These are phyloP conservation scores for Elsinoe necatrix DNA, from an alignment of 2,329 filamentous ascomycete species.

Conservation along the genomic window DNA sequence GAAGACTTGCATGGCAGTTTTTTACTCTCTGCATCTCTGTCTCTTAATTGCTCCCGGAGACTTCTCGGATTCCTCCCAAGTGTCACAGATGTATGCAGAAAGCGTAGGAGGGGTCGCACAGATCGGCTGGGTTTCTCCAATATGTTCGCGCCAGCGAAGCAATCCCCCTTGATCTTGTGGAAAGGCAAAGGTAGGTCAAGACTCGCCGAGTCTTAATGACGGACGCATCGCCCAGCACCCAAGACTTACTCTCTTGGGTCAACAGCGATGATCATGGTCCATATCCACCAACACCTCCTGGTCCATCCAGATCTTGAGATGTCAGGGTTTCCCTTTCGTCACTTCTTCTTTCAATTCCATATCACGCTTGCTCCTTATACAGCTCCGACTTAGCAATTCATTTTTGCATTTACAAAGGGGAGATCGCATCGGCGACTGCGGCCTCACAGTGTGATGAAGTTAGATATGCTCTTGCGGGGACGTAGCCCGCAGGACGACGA, in stretches of 20 bases:
- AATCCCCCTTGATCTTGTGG: background rate
- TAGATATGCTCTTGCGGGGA: constrained; percentile 7
- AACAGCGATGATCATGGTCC: constrained; percentile 5
- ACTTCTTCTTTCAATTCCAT: background rate
- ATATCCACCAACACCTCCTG: constrained; percentile 7
- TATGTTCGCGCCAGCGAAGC: background rate
- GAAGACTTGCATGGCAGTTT: background rate
- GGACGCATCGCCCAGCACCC: constrained; percentile 12
- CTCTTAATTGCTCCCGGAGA: background rate
- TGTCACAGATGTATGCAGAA: background rate
- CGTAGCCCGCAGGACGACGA: constrained; percentile 8
- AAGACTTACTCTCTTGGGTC: constrained; percentile 5
- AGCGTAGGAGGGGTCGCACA: background rate
- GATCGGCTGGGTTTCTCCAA: background rate
- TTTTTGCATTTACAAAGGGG: background rate
- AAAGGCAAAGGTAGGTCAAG: constrained; percentile 9
- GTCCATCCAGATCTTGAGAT: background rate
- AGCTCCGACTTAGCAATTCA: background rate
- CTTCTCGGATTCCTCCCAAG: background rate
- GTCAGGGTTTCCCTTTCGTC: constrained; percentile 3
- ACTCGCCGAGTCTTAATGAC: constrained; percentile 5
- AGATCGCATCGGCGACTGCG: background rate
- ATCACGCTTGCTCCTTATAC: background rate
- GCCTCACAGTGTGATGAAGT: background rate
- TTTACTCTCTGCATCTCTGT: background rate